Evolutionary conservation across 441 rosid genomes (phyloP).

Genomic region (Euphorbia celastroides): DNA sequence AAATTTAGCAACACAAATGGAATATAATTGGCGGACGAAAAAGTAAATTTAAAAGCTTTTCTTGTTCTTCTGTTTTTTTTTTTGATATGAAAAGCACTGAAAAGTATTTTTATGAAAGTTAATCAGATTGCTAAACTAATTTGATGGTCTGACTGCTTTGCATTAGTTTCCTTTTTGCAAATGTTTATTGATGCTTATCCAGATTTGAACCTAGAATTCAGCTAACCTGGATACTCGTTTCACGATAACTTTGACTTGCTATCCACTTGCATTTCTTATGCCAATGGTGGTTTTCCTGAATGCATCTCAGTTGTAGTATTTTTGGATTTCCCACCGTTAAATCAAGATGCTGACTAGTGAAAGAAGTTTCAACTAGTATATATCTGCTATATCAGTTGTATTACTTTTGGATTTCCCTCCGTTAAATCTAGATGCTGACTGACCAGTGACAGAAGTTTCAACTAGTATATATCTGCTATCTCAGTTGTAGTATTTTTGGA

Average conservation of each 20-base stretch:
- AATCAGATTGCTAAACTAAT: background rate
- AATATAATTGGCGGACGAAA: background rate
- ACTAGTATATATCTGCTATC: too few species aligned
- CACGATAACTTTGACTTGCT: background rate
- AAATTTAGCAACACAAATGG: background rate
- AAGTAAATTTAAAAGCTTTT: background rate
- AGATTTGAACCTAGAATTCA: background rate
- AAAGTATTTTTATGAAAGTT: background rate
- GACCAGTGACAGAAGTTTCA: too few species aligned
- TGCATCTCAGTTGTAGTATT: background rate
- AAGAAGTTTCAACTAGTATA: background rate
- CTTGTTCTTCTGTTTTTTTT: background rate
- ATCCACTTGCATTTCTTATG: background rate
- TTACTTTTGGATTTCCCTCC: background rate
- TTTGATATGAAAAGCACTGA: background rate
- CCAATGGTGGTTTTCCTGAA: background rate
- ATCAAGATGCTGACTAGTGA: too few species aligned
- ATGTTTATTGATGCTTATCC: background rate
- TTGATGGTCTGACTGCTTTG: background rate
- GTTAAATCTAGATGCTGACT: too few species aligned
- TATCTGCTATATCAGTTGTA: too few species aligned
- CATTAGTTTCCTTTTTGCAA: background rate
- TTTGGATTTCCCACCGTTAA: background rate
- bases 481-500: background rate
- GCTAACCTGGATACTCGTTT: background rate